Evolutionary conservation across 1,284 basidiomycete species (phyloP).

Genomic region (Sporisorium exsertum): DNA sequence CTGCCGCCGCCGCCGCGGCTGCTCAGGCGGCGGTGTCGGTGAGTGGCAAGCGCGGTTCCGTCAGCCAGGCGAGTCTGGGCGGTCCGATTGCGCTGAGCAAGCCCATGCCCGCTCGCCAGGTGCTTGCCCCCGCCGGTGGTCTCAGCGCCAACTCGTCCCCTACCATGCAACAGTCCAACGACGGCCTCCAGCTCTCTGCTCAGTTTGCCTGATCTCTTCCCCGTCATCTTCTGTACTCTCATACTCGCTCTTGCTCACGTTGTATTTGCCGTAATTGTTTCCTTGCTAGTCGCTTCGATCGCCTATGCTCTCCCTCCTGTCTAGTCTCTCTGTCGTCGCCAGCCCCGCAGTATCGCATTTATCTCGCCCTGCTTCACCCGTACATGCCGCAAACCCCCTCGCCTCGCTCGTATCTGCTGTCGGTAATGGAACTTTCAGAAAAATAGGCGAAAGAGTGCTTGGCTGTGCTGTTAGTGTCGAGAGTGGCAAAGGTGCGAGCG

Average conservation of each 20-base stretch:
- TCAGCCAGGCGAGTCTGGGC: conserved; percentile 39
- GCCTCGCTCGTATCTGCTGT: too few species aligned
- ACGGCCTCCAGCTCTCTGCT: conserved; percentile 16
- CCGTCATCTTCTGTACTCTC: conserved; percentile 6
- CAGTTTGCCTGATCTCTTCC: conserved; percentile 16
- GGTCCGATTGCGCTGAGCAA: conserved; percentile 51
- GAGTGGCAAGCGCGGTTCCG: conserved; percentile 29
- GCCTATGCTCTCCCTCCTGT: too few species aligned
- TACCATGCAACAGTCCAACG: conserved; percentile 6
- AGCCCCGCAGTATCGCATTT: too few species aligned
- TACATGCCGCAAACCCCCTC: too few species aligned
- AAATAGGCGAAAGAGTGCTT: too few species aligned
- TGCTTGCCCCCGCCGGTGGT: conserved; percentile 29
- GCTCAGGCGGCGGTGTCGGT: conserved; percentile 45
- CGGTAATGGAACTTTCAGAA: too few species aligned
- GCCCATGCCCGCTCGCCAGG: conserved; percentile 33
- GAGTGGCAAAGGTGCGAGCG: too few species aligned
- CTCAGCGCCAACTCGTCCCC: conserved; percentile 44
- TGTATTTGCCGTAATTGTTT: neutral
- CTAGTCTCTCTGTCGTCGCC: too few species aligned
- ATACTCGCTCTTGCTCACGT: neutral
- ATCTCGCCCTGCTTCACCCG: too few species aligned
- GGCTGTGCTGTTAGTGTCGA: too few species aligned
- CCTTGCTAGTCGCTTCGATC: neutral
- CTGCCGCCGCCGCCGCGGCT: conserved; percentile 49